Percentiles rank a stretch among this genome's conserved stretches.
Evolutionary conservation across 768 basidiomycete genomes (phyloP).

Genomic region (Boletellus emodensis): DNA sequence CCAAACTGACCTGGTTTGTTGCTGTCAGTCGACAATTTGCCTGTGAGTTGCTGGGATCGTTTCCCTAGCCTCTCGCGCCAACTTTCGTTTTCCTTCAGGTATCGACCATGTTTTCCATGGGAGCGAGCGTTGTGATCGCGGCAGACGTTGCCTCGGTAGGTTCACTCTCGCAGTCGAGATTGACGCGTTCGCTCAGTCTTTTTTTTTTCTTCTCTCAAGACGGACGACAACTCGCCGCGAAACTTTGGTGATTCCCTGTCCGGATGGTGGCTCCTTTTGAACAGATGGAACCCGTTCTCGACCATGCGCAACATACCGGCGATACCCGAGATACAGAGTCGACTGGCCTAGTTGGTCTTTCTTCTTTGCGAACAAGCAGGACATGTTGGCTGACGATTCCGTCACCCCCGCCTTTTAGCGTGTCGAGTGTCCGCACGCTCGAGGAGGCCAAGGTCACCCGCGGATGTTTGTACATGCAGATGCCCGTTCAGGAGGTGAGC

Average conservation of each 20-base stretch:
- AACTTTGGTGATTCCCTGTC: slow-evolving; percentile 94
- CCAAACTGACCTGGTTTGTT: slow-evolving; percentile 3
- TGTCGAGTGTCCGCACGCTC: slow-evolving; percentile 90
- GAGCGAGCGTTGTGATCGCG: slow-evolving; percentile 87
- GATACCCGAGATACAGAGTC: slow-evolving; percentile 90
- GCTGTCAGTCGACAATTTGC: slow-evolving; percentile 76
- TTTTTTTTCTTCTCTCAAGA: slow-evolving; percentile 24
- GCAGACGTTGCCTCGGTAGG: slow-evolving; percentile 87
- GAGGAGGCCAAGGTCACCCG: slow-evolving; percentile 92
- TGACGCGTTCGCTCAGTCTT: neutral
- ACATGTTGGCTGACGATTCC: neutral
- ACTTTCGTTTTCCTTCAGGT: slow-evolving; percentile 48
- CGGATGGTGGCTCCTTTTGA: slow-evolving; percentile 93
- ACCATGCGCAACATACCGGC: slow-evolving; percentile 72
- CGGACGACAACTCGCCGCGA: slow-evolving; percentile 93
- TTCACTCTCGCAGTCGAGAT: slow-evolving; percentile 4
- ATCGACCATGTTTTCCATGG: slow-evolving; percentile 87
- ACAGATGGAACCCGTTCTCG: slow-evolving; percentile 91
- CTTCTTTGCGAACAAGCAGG: neutral
- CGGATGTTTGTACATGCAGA: slow-evolving; percentile 86
- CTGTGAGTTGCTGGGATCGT: slow-evolving; percentile 45
- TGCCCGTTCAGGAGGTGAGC: slow-evolving; percentile 90
- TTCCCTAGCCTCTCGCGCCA: neutral
- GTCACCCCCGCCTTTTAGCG: slow-evolving; percentile 45
- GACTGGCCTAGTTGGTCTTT: slow-evolving; percentile 83